These are phyloP conservation scores for Hypocrella siamensis DNA, from an alignment of 2,329 filamentous ascomycete genomes.

Conservation along the genomic window DNA sequence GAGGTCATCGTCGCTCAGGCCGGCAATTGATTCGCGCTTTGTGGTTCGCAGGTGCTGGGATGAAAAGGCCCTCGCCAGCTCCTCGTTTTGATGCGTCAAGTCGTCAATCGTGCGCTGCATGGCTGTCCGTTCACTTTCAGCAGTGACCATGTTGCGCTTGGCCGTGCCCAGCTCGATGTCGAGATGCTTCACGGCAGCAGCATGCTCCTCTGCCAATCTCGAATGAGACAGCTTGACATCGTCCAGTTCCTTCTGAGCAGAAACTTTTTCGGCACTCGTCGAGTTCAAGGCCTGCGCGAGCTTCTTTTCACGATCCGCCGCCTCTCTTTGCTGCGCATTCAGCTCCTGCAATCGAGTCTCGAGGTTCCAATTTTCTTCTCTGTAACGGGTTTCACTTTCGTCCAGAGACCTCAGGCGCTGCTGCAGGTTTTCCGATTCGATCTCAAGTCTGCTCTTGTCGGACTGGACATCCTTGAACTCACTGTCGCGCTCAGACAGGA, in stretches of 20 bases:
- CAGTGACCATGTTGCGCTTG: constrained; percentile 62
- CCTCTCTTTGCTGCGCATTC: constrained; percentile 55
- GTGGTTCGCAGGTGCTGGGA: constrained; percentile 51
- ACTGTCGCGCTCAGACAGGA: constrained; percentile 79
- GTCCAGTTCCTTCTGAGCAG: constrained; percentile 73
- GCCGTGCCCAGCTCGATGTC: constrained; percentile 78
- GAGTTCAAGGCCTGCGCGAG: constrained; percentile 57
- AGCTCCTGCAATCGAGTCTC: constrained; percentile 86
- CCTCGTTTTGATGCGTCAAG: constrained; percentile 74
- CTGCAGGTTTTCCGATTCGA: constrained; percentile 63
- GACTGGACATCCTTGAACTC: constrained; percentile 58
- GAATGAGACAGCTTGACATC: constrained; percentile 70
- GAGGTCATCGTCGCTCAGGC: constrained; percentile 45
- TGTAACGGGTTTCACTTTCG: constrained; percentile 90
- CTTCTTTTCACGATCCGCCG: constrained; percentile 69
- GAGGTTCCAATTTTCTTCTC: constrained; percentile 96
- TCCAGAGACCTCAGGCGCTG: constrained; percentile 72
- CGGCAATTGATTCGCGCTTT: constrained; percentile 45
- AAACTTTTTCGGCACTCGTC: constrained; percentile 58
- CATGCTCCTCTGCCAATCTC: constrained; percentile 69
- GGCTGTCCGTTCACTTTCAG: constrained; percentile 61
- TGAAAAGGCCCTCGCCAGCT: constrained; percentile 72
- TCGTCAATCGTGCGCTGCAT: constrained; percentile 82
- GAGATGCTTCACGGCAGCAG: constrained; percentile 61
- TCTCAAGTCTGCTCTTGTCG: constrained; percentile 66